Base-by-base conservation (phyloP, 129 eudicot species). In the Centrapalus pauciflorus region DNA sequence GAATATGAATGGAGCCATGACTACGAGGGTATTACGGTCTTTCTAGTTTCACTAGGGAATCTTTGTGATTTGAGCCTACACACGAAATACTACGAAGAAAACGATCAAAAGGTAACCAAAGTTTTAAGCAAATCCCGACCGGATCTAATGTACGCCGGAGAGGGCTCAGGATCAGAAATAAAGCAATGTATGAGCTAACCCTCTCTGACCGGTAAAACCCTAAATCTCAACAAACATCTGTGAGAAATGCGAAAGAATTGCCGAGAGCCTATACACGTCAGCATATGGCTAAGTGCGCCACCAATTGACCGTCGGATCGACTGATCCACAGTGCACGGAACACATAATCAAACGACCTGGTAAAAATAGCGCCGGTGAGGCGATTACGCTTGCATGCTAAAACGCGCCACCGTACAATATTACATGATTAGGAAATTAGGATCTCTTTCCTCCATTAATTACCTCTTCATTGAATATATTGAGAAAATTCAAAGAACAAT, bases 171-270 rank as follows among this genome's bases (percentile, higher is more conserved):
- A 13, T 34, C 67, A 41, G 68, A 45, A 62, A 76, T 37, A 54
- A 32, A 56, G 61, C 43, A 60, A 35, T n/a, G 50, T 33, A 69
- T 37, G 61, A 55, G 21, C 73, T 45, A 64, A 61, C 32, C 66
- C 55, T 17, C 59, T 50, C 59, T 50, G 62, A 61, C 69, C 51
- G 20, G 77, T 80, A 80, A 75, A 76, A 59, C 5, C 76, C 49
- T 71, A 29, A 38, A 74, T 58, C 73, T 65, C 32, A 74, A 65
- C 52, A 43, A 16, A 48, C 40, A 28, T 28, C 45, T 29, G 46
- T 35, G 66, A 21, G n/a, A 55, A 59, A 55, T 27, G 57, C 58
- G 48, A 30, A 57, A 43, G n/a, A 19, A 65, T 13, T 10, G 3
- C 57, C n/a, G n/a, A 56, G 56, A 45, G 25, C 24, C 32, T 9